Evolutionary conservation across 192 early-diverging fungal genomes (phyloP).

Genomic region (Gamsiella multidivaricata): DNA sequence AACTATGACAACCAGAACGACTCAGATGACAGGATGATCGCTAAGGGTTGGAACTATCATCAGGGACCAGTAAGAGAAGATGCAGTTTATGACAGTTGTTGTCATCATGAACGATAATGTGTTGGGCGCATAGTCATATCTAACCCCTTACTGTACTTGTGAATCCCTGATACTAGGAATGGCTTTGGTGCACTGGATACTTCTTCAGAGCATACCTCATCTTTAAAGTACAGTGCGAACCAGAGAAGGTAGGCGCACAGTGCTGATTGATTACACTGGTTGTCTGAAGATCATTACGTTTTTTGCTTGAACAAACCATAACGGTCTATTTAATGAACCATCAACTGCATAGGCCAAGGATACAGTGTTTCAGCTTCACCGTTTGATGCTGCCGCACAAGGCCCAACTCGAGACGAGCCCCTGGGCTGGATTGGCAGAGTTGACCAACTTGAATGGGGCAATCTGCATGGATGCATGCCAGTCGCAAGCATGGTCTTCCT

Average conservation of each 20-base stretch:
- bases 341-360: constrained; percentile 61
- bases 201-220: constrained; percentile 87
- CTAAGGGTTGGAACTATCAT: constrained; percentile 98
- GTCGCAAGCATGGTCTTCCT: constrained; percentile 94
- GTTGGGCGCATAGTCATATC: no score
- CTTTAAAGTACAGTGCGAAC: constrained; percentile 60
- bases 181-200: constrained; percentile 94
- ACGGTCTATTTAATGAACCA: no score
- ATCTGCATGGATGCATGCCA: constrained; percentile 87
- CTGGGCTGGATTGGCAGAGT: constrained; percentile 94
- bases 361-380: constrained; percentile 73
- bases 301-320: no score
- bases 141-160: not conserved
- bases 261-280: not conserved
- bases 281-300: no score
- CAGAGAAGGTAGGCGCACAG: constrained; percentile 27
- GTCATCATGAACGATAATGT: no score
- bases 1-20: constrained; percentile 95
- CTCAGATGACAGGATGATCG: constrained; percentile 81
- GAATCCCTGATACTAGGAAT: constrained; percentile 72
- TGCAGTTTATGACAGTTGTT: no score
- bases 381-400: constrained; percentile 82
- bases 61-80: constrained; percentile 78
- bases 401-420: constrained; percentile 74
- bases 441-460: constrained; percentile 90